These are phyloP conservation scores for Leishmania turanica DNA, from an alignment of 208 protist species.

Conservation along the genomic window DNA sequence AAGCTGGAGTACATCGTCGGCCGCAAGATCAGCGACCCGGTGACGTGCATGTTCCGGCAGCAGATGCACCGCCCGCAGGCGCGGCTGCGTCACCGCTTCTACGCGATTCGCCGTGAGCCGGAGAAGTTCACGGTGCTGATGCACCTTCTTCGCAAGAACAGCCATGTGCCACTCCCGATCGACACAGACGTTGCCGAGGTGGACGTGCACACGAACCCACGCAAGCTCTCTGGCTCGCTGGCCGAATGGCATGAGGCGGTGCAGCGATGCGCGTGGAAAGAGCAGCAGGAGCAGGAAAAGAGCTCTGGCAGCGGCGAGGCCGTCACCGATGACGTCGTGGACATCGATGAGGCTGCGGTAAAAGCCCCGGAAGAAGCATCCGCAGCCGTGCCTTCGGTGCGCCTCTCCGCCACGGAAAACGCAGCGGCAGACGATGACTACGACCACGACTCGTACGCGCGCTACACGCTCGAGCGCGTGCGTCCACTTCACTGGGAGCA, in stretches of 20 bases:
- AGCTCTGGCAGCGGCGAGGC: not conserved
- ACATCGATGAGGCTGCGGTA: not conserved
- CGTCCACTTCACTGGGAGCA: constrained; percentile 75
- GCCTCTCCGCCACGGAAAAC: not conserved
- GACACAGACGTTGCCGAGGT: constrained; percentile 57
- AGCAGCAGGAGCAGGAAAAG: constrained; percentile 2
- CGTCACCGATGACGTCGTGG: constrained; percentile 2
- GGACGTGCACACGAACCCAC: constrained; percentile 39
- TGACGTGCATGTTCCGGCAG: constrained; percentile 62
- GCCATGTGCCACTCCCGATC: constrained; percentile 44
- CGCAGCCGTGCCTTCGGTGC: not conserved
- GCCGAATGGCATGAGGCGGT: constrained; percentile 37
- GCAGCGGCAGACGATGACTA: constrained; percentile 20
- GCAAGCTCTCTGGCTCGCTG: constrained; percentile 52
- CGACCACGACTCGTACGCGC: constrained; percentile 38
- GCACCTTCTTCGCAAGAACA: constrained; percentile 69
- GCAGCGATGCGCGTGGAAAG: not conserved
- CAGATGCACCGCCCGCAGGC: constrained; percentile 62
- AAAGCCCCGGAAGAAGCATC: not conserved
- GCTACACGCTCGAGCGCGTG: constrained; percentile 58
- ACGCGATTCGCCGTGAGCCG: constrained; percentile 46
- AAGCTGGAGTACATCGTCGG: constrained; percentile 77
- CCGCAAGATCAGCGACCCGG: constrained; percentile 47
- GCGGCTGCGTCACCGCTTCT: constrained; percentile 72
- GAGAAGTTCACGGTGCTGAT: constrained; percentile 75